A percentile compares a stretch with the other conserved stretches of the same genome.
Evolutionary conservation across 768 basidiomycete genomes (phyloP).

Genomic region (Candolleomyces efflorescens): DNA sequence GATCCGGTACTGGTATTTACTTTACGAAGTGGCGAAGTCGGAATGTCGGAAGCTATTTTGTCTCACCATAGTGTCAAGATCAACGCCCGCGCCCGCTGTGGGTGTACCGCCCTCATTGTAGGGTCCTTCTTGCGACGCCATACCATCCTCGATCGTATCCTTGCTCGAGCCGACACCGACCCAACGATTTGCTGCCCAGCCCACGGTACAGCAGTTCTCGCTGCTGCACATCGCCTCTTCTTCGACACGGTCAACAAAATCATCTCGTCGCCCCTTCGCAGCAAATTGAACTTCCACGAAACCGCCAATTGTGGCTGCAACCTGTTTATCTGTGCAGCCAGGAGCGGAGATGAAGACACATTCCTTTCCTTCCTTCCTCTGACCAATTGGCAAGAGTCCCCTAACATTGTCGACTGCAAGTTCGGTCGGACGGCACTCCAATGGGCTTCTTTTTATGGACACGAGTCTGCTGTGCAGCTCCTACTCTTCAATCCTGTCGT

Average conservation of each 20-base stretch:
- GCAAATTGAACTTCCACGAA: neutral
- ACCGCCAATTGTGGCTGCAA: neutral
- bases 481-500: no score
- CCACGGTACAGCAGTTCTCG: neutral
- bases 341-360: neutral
- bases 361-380: neutral
- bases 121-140: neutral
- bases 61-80: no score
- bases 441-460: neutral
- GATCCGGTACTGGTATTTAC: no score
- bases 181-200: neutral
- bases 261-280: neutral
- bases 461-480: no score
- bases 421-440: neutral
- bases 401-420: neutral
- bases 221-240: neutral
- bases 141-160: neutral
- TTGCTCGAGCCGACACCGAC: neutral
- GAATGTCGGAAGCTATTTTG: no score
- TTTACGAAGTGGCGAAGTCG: no score
- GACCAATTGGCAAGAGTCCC: neutral
- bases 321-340: neutral
- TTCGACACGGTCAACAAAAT: neutral
- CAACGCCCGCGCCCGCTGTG: no score
- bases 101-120: no score